Evolutionary conservation across 2,329 filamentous ascomycete species (phyloP).

Genomic region (Paecilomyces fulvus): DNA sequence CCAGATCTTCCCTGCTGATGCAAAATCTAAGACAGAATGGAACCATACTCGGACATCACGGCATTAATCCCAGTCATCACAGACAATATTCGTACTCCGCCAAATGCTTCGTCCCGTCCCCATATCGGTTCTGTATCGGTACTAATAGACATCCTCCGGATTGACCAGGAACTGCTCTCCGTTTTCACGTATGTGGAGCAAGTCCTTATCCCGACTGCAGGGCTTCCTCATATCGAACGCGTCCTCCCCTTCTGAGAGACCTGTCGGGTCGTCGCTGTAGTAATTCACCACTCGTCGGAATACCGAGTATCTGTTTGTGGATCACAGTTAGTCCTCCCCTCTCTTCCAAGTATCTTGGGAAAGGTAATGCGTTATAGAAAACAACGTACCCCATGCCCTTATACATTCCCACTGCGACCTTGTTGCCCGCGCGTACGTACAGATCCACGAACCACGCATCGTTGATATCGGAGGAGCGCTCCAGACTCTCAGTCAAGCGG

Average conservation of each 20-base stretch:
- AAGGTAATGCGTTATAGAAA: not conserved
- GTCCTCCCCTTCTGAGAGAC: constrained; percentile 60
- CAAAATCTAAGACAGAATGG: not conserved
- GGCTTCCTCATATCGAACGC: constrained; percentile 97
- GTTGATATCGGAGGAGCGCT: constrained; percentile 71
- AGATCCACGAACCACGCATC: constrained; percentile 93
- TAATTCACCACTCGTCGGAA: constrained; percentile 85
- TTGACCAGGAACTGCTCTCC: constrained; percentile 71
- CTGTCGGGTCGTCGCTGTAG: constrained; percentile 76
- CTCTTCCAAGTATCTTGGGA: not conserved
- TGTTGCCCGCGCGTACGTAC: constrained; percentile 84
- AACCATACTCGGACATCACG: not conserved
- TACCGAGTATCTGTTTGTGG: constrained; percentile 57
- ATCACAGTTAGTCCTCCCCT: not conserved
- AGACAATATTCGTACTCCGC: not conserved
- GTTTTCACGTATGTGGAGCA: constrained; percentile 68
- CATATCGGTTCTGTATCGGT: not conserved
- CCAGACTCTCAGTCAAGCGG: constrained; percentile 70
- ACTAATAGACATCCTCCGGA: constrained; percentile 66
- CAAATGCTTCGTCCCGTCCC: not conserved
- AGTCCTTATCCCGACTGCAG: constrained; percentile 67
- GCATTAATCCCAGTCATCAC: not conserved
- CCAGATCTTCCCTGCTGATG: not conserved
- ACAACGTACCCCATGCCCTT: constrained; percentile 65
- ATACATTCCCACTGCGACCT: constrained; percentile 80